These are phyloP conservation scores for Magnolia kwangsiensis DNA, from an alignment of 164 flowering plant genomes.

Conservation along the genomic window DNA sequence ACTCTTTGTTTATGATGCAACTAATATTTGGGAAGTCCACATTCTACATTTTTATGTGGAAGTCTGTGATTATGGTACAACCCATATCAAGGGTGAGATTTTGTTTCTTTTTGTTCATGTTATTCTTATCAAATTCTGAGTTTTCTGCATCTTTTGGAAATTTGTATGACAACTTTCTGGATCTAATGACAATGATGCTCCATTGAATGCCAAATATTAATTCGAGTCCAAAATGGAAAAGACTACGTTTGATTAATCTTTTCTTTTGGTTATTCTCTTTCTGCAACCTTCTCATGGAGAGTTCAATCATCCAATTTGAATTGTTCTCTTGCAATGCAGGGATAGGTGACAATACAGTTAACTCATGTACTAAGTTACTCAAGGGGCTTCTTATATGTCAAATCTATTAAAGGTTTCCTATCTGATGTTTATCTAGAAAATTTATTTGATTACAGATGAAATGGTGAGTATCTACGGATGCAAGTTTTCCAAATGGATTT, in stretches of 20 bases:
- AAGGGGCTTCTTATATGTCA: constrained; percentile 71
- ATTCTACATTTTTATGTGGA: too few species aligned
- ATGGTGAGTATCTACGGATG: constrained; percentile 38
- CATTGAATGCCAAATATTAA: too few species aligned
- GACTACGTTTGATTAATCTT: too few species aligned
- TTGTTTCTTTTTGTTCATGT: not conserved
- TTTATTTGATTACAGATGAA: constrained; percentile 84
- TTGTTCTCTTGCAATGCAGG: constrained; percentile 43
- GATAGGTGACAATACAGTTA: constrained; percentile 79
- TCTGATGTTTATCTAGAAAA: constrained; percentile 75
- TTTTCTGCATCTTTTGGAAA: too few species aligned
- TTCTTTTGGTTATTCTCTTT: not conserved
- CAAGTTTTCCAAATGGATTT: not conserved
- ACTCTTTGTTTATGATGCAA: too few species aligned
- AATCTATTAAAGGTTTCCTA: constrained; percentile 85
- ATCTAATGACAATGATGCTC: too few species aligned
- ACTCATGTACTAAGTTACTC: constrained; percentile 55
- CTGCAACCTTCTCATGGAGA: not conserved
- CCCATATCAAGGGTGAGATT: too few species aligned
- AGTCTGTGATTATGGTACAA: too few species aligned
- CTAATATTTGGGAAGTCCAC: too few species aligned
- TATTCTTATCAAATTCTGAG: not conserved
- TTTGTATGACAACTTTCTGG: too few species aligned
- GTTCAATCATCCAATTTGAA: constrained; percentile 5
- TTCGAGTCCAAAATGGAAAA: too few species aligned